Base-by-base conservation (phyloP, 169 alveolate species). In the Plasmodium inui region DNA sequence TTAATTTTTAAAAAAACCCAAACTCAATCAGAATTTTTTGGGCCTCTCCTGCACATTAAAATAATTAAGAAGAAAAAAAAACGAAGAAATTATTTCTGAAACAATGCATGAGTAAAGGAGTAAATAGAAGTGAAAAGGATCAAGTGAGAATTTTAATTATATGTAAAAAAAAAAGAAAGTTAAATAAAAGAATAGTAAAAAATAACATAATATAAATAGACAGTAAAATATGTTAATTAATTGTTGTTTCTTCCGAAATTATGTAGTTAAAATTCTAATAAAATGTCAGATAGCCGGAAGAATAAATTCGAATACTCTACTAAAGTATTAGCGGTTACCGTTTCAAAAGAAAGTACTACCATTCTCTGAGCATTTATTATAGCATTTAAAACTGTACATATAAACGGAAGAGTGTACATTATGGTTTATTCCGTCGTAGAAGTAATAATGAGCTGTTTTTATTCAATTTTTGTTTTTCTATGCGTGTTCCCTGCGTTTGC, bases 201-300 rank as follows among this genome's bases (percentile, higher is more conserved):
- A 50, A 50, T 2, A 50, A 50, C 22, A 37, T 6, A 76, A 28
- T 17, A 2, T 73, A 22, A 44, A 26, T 22, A 73, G 0, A 28
- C 82, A 73, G 82, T 19, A 73, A 22, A 73, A 76, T 17, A 0
- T 76, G 61, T 76, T 32, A 32, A 32, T 32, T n/a, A 0, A 3
- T 74, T 74, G 28, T 76, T 76, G 22, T 76, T 76, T 76, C 34
- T 76, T 76, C 50, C 34, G 53, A 76, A 76, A 28, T 19, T 32
- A 37, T 76, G 41, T 30, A 37, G 3, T 50, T 32, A 32, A 76
- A 9, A 10, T 22, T 76, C 50, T 32, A 22, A 32, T 76, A 76
- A 76, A 76, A 76, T 76, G 83, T 44, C 37, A 76, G 70, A 28
- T 37, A 12, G 22, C 9, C 0, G 12, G 22, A 76, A 76, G 32